Percentiles rank a stretch among this genome's conserved stretches.
Evolutionary conservation across 2,329 filamentous ascomycete genomes (phyloP).

Genomic region (Gliomastix tumulicola): DNA sequence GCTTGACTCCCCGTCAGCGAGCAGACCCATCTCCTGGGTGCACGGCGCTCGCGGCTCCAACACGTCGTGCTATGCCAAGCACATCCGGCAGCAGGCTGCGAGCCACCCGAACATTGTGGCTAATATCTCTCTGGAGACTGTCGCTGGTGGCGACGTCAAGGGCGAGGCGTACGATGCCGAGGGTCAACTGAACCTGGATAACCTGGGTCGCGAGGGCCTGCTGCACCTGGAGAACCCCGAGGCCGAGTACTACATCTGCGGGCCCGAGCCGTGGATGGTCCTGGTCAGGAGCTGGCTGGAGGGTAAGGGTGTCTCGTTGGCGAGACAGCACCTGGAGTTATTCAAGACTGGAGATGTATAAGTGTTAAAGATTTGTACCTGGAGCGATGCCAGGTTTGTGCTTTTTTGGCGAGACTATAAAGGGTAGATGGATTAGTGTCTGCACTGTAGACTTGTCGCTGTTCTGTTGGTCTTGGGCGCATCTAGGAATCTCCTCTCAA

Average conservation of each 20-base stretch:
- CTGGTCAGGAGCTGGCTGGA: constrained; percentile 46
- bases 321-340: constrained; percentile 59
- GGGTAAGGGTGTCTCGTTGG: constrained; percentile 46
- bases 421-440: too few relatives aligned
- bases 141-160: constrained; percentile 30
- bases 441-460: too few relatives aligned
- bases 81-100: constrained; percentile 35
- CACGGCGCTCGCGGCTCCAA: constrained; percentile 48
- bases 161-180: constrained; percentile 53
- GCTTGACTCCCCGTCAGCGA: constrained; percentile 16
- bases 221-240: constrained; percentile 47
- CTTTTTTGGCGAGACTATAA: too few relatives aligned
- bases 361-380: too few relatives aligned
- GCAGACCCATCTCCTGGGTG: constrained; percentile 52
- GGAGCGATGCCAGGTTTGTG: too few relatives aligned
- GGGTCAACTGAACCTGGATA: constrained; percentile 51
- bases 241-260: constrained; percentile 67
- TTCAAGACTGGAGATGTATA: constrained; percentile 52
- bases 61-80: constrained; percentile 46
- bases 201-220: constrained; percentile 40
- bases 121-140: constrained; percentile 51
- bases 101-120: constrained; percentile 21
- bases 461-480: too few relatives aligned
- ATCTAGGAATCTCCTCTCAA: too few relatives aligned
- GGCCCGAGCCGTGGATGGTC: constrained; percentile 64